A percentile compares a stretch with the other conserved stretches of the same genome.
These are phyloP conservation scores for Zymoseptoria ardabiliae DNA, from an alignment of 2,329 filamentous ascomycete genomes.

Conservation along the genomic window DNA sequence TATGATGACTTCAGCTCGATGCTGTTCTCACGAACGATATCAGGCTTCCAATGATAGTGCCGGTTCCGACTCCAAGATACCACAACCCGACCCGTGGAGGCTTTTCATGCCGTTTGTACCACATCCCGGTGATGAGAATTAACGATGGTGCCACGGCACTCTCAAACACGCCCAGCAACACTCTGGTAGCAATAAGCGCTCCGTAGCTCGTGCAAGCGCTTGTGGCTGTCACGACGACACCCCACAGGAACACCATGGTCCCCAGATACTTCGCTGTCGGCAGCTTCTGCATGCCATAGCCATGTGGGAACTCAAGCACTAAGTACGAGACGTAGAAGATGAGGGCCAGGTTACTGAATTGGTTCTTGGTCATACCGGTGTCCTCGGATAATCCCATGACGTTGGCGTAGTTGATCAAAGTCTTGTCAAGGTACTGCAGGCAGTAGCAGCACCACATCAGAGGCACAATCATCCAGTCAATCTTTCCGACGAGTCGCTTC, in stretches of 20 bases:
- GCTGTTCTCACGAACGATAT: constrained; percentile 43
- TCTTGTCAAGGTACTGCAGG: constrained; percentile 37
- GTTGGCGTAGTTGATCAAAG: constrained; percentile 35
- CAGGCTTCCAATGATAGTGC: constrained; percentile 50
- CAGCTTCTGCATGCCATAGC: constrained; percentile 46
- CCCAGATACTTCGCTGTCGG: constrained; percentile 49
- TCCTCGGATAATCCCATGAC: constrained; percentile 36
- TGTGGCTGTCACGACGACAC: constrained; percentile 42
- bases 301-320: constrained; percentile 35
- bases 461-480: constrained; percentile 37
- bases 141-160: constrained; percentile 48
- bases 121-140: constrained; percentile 48
- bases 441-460: constrained; percentile 34
- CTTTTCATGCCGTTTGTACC: constrained; percentile 44
- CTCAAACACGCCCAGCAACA: constrained; percentile 49
- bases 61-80: constrained; percentile 56
- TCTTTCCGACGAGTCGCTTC: constrained; percentile 27
- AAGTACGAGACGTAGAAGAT: constrained; percentile 34
- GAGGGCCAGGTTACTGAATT: constrained; percentile 31
- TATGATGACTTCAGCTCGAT: background rate
- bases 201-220: constrained; percentile 46
- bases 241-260: constrained; percentile 38
- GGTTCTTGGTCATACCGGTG: constrained; percentile 27
- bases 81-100: constrained; percentile 57
- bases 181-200: constrained; percentile 43